Conservation (phyloP, 805 yeast genomes). For the Monosporozyma servazzii region DNA sequence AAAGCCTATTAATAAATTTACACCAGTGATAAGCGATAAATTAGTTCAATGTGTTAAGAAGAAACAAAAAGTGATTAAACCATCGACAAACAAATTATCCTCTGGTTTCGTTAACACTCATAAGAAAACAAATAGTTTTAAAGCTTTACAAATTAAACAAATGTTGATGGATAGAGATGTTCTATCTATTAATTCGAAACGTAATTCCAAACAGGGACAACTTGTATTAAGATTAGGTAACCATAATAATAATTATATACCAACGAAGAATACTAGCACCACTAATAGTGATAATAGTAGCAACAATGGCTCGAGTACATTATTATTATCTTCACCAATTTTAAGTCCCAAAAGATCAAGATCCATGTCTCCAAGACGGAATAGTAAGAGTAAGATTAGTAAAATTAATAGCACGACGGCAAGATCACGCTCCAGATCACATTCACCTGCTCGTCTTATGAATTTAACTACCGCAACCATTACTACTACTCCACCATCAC, state of each 20-base stretch:
- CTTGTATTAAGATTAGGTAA: background rate
- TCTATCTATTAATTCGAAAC: slow-evolving; percentile 3
- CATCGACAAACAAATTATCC: background rate
- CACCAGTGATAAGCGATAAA: slow-evolving; percentile 13
- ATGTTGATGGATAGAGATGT: slow-evolving; percentile 24
- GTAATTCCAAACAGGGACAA: background rate
- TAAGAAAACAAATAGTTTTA: slow-evolving; percentile 30
- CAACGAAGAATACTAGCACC: background rate
- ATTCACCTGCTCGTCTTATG: slow-evolving; percentile 9
- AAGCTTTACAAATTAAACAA: slow-evolving; percentile 28
- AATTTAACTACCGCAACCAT: slow-evolving; percentile 1
- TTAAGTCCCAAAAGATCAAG: slow-evolving; percentile 1
- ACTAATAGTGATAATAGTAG: background rate
- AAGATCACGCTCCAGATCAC: slow-evolving; percentile 9
- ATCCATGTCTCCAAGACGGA: slow-evolving; percentile 2
- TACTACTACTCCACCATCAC: slow-evolving; percentile 7
- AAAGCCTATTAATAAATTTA: slow-evolving; percentile 4
- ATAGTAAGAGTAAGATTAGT: background rate
- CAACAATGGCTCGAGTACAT: background rate
- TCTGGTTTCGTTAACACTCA: slow-evolving; percentile 8
- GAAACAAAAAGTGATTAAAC: slow-evolving; percentile 6
- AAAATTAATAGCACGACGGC: background rate
- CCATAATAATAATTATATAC: background rate
- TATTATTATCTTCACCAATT: slow-evolving; percentile 4
- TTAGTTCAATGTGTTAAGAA: slow-evolving; percentile 27